These are phyloP conservation scores for Sporothrix brunneoviolacea DNA, from an alignment of 2,329 filamentous ascomycete species.

Conservation along the genomic window DNA sequence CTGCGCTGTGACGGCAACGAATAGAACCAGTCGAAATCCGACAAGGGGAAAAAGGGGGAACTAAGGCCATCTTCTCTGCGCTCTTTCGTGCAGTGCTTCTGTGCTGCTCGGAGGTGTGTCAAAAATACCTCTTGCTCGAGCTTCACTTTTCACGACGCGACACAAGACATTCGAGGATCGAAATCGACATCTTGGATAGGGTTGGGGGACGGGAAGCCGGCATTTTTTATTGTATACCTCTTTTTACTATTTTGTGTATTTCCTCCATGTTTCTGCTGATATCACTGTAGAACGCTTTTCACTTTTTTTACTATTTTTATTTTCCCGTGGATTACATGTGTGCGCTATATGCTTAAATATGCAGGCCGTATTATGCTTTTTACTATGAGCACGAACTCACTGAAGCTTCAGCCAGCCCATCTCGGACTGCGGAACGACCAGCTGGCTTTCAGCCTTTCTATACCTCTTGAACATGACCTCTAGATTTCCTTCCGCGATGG, in stretches of 20 bases:
- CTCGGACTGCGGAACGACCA: too few species aligned
- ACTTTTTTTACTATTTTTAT: conserved; percentile 1
- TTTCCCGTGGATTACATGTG: background rate
- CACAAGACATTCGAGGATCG: background rate
- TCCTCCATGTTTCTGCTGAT: conserved; percentile 18
- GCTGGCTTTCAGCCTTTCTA: too few species aligned
- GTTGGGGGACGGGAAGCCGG: conserved; percentile 9
- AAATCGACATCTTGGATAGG: background rate
- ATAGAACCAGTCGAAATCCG: background rate
- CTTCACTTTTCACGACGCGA: conserved; percentile 1
- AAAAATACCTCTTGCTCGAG: conserved; percentile 1
- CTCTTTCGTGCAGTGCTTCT: background rate
- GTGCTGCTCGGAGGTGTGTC: conserved; percentile 2
- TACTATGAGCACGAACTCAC: too few species aligned
- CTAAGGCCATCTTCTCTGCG: background rate
- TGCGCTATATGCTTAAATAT: background rate
- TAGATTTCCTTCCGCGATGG: background rate
- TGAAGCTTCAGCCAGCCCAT: too few species aligned
- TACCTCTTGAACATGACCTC: too few species aligned
- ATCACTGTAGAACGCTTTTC: conserved; percentile 19
- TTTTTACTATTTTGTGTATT: conserved; percentile 14
- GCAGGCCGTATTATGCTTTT: too few species aligned
- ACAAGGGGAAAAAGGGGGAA: background rate
- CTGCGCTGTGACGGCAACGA: too few species aligned
- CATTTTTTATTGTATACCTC: conserved; percentile 14